Evolutionary conservation across 768 basidiomycete genomes (phyloP), one percentile per base, ranked within the genome.

Genomic region (Lactarius sp.): DNA sequence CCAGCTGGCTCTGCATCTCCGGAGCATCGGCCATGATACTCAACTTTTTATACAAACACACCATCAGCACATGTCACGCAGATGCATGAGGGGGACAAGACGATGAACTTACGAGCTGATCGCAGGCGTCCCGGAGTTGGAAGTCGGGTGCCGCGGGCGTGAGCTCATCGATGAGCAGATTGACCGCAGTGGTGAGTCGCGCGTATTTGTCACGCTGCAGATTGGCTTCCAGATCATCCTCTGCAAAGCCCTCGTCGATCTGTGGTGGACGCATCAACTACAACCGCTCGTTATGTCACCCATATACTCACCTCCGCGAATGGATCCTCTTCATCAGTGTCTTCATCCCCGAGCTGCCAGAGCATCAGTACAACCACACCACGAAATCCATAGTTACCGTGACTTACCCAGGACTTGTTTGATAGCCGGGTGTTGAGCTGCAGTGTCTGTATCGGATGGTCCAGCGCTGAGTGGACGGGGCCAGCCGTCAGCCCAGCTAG

Each of bases 201-300:
- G 97, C 95, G 68, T 92, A 81, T 77, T 97, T 96, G 77, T 99
- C 97, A 36, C 97, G 84, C 65, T 92, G 85, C 20, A 98, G 79
- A 69, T 96, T 96, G 1, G 94, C 83, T 70, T 97, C 94, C 1
- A 97, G 79, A 71, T 96, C 94, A 66, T 93, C 90, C 68, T 95
- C 92, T 1, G 85, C 87, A 68, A 94, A 95, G 7, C 89, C 91
- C 77, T 95, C 94, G 70, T 97, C 94, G 62, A 96, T 95, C 90
- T 89, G 65, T n/a, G 58, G 36, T 46, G 34, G 1, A 51, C 60
- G 51, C 64, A 67, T 59, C 53, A 51, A 55, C 14, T 12, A 52
- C 52, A 34, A 34, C 14, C 10, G 27, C 64, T 44, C 27, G 39
- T 39, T 6, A 16, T 31, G 36, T 22, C 20, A 33, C 3, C 13